Conservation (phyloP, 352 stramenopile genomes). For the Pythium apleroticum region DNA sequence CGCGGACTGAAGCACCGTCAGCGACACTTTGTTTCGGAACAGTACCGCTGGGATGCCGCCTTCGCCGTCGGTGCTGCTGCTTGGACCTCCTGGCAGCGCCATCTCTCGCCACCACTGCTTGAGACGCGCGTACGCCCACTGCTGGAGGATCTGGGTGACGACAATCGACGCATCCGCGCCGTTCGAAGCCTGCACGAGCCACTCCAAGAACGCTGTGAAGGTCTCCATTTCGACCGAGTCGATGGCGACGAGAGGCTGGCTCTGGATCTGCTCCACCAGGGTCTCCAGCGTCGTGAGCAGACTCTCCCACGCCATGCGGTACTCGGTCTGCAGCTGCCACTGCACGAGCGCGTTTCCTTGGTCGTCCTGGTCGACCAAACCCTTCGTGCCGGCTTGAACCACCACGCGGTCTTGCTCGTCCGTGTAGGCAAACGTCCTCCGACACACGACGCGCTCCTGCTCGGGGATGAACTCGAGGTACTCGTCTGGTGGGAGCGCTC, state of each 20-base stretch:
- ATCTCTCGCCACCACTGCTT: slow-evolving; percentile 54
- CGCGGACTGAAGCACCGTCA: slow-evolving; percentile 45
- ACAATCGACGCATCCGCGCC: slow-evolving; percentile 13
- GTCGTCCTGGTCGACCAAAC: slow-evolving; percentile 27
- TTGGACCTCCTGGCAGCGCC: slow-evolving; percentile 30
- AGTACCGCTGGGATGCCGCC: slow-evolving; percentile 43
- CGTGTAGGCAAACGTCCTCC: slow-evolving; percentile 51
- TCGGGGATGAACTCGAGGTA: slow-evolving; percentile 40
- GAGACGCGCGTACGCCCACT: slow-evolving; percentile 54
- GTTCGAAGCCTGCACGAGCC: slow-evolving; percentile 45
- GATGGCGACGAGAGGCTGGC: slow-evolving; percentile 27
- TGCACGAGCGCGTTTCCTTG: slow-evolving; percentile 39
- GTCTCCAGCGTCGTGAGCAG: slow-evolving; percentile 41
- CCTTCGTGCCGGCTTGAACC: slow-evolving; percentile 45
- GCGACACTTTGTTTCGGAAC: slow-evolving; percentile 40
- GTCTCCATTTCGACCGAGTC: slow-evolving; percentile 38
- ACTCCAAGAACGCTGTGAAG: slow-evolving; percentile 59
- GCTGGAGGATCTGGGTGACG: slow-evolving; percentile 21
- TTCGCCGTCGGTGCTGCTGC: slow-evolving; percentile 13
- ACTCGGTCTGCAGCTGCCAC: slow-evolving; percentile 38
- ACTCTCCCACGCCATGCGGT: slow-evolving; percentile 49
- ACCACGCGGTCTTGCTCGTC: slow-evolving; percentile 38
- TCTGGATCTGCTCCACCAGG: slow-evolving; percentile 45
- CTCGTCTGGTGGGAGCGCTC: slow-evolving; percentile 42
- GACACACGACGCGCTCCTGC: slow-evolving; percentile 36